Evolutionary conservation across 192 early-diverging fungal genomes (phyloP).

Genomic region (Pilaira anomala): DNA sequence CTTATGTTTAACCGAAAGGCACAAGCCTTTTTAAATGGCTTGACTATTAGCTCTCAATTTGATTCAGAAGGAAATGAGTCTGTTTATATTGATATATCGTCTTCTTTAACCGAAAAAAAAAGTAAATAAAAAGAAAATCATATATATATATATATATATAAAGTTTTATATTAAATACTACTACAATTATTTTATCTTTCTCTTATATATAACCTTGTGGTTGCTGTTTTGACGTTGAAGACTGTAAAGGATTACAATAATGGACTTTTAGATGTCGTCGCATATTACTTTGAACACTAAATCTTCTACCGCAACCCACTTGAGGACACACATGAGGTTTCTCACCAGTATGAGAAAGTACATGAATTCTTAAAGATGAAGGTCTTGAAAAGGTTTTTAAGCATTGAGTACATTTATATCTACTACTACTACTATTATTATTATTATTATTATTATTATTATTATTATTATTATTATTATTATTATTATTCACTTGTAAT

Average conservation of each 20-base stretch:
- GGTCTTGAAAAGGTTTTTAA: conserved; percentile 18
- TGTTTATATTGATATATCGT: not conserved
- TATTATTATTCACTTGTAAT: not conserved
- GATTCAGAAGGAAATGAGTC: conserved; percentile 7
- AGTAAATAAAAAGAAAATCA: no score
- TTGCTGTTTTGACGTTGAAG: no score
- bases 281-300: conserved; percentile 25
- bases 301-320: conserved; percentile 10
- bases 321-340: conserved; percentile 21
- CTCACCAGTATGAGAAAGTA: conserved; percentile 20
- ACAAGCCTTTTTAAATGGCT: conserved; percentile 7
- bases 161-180: no score
- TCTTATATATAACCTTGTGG: not conserved
- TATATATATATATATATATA: no score
- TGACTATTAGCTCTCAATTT: conserved; percentile 11
- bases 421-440: not conserved
- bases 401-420: conserved; percentile 19
- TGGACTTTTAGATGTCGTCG: conserved; percentile 16
- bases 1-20: conserved; percentile 22
- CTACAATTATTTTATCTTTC: no score
- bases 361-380: conserved; percentile 21
- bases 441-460: not conserved
- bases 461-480: not conserved
- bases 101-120: no score
- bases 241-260: conserved; percentile 13